Evolutionary conservation across 495 filamentous ascomycete genomes (phyloP).

Genomic region (Hypomontagnella submonticulosa): DNA sequence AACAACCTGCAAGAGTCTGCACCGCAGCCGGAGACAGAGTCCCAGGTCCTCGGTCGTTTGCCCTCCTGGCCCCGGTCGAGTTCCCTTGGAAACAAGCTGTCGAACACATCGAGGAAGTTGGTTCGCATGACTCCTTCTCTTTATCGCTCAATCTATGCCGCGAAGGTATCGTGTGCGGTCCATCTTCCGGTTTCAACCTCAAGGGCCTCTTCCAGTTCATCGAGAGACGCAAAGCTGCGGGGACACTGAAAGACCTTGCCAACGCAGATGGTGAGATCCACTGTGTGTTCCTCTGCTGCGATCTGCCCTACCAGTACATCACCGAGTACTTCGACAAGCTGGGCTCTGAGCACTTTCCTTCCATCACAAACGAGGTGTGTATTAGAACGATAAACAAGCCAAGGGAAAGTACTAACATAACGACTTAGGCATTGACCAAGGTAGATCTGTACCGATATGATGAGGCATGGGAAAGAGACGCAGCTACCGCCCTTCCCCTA

Average conservation of each 20-base stretch:
- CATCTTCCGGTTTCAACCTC: constrained; percentile 69
- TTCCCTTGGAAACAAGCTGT: constrained; percentile 69
- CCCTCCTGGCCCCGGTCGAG: constrained; percentile 61
- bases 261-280: constrained; percentile 60
- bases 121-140: constrained; percentile 63
- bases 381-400: background rate
- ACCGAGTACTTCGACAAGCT: constrained; percentile 69
- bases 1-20: constrained; percentile 56
- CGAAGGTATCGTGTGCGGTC: constrained; percentile 68
- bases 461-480: constrained; percentile 61
- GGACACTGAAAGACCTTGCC: constrained; percentile 56
- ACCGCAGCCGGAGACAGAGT: constrained; percentile 66
- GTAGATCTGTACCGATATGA: constrained; percentile 67
- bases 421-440: constrained; percentile 55
- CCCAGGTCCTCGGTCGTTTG: constrained; percentile 66
- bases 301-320: constrained; percentile 73
- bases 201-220: constrained; percentile 65
- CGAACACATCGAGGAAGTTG: constrained; percentile 65
- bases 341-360: constrained; percentile 60
- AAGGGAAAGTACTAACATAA: constrained; percentile 17
- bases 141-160: constrained; percentile 65
- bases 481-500: constrained; percentile 52
- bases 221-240: constrained; percentile 58
- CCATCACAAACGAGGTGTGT: constrained; percentile 67
- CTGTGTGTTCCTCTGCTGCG: constrained; percentile 70